Base-by-base conservation (phyloP, 2,329 filamentous ascomycete species). In the Colletotrichum sp. region DNA sequence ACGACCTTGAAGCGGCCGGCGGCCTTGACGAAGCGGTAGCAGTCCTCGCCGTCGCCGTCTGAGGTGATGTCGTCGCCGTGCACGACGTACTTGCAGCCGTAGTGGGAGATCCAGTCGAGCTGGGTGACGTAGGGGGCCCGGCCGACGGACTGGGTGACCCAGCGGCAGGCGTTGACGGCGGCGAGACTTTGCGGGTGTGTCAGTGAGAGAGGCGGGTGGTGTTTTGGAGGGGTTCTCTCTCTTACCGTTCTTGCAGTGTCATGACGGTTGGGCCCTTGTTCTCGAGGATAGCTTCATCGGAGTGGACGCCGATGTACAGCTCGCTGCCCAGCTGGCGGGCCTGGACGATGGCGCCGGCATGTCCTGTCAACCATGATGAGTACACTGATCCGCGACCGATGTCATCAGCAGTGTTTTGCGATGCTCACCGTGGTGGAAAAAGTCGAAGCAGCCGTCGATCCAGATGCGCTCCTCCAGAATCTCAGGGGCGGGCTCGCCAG, bases 371-470 rank as follows among this genome's bases (percentile, higher is more conserved):
- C 44, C n/a, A 28, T 39, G 70, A 48, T 59, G 36, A 65, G 65
- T 22, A 55, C 36, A 52, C 16, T 61, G 32, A 32, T 2, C 8
- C 15, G 12, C 28, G 6, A 32, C 2, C 0, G 61, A 8, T 27
- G 15, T 2, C 36, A 5, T 44, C 15, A 39, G 2, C 25, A 16
- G 55, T 30, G 25, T 19, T 25, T 8, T 32, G 6, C 15, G 5
- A 12, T 2, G 80, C 87, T 79, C 85, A 95, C 95, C 97, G 84
- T 98, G 97, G 85, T 99, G 97, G 87, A 96, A 98, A 86, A 99
- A 99, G 88, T 99, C 97, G 87, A 98, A 99, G 89, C 97, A 99
- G 78, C 97, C 97, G 84, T 99, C 97, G 30, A 99, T 94, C 98
- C 98, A 99, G 81, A 99, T 95, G 79, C 96, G 93, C 80, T 94